phyloP scores from a whole-genome alignment of 805 yeast genomes.

The Starmerella cellae region DNA sequence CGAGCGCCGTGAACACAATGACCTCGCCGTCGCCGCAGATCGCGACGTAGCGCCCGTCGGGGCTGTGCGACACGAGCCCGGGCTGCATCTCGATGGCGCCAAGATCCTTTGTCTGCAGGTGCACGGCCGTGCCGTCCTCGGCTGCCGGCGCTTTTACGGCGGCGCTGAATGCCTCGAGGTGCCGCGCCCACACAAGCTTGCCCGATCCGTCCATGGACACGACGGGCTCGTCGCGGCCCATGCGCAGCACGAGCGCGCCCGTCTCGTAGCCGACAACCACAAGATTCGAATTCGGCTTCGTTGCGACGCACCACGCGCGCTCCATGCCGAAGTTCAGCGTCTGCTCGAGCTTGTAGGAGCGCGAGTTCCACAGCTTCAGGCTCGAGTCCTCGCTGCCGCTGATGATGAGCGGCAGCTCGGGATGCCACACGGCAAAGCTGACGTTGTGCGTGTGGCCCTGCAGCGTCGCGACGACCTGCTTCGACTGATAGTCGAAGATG shows the following conservation, averaged over 20 bases:
- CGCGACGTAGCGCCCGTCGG: conserved; percentile 93
- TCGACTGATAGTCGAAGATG: conserved; percentile 95
- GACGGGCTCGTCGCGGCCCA: conserved; percentile 91
- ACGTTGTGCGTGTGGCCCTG: conserved; percentile 92
- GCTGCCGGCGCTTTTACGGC: conserved; percentile 43
- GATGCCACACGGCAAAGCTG: conserved; percentile 94
- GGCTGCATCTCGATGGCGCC: conserved; percentile 95
- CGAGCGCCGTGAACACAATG: conserved; percentile 87
- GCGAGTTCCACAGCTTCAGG: conserved; percentile 86
- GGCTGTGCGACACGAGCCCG: conserved; percentile 74
- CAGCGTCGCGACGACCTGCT: conserved; percentile 83
- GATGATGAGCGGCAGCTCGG: conserved; percentile 85
- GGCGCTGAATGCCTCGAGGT: conserved; percentile 76
- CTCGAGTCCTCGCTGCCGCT: conserved; percentile 97
- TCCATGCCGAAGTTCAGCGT: conserved; percentile 83
- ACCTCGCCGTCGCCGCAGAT: conserved; percentile 98
- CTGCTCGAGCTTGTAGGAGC: conserved; percentile 86
- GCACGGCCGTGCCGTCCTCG: conserved; percentile 29
- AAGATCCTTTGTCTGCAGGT: conserved; percentile 72
- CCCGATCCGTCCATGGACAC: conserved; percentile 88
- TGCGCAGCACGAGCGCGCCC: conserved; percentile 74
- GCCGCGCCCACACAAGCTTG: conserved; percentile 80
- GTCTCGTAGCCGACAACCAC: conserved; percentile 91
- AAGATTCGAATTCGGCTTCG: conserved; percentile 59
- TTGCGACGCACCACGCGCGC: conserved; percentile 90